Percentiles rank a stretch among this genome's conserved stretches.
These are phyloP conservation scores for Drechslera avenae DNA, from an alignment of 2,329 filamentous ascomycete genomes.

Conservation along the genomic window DNA sequence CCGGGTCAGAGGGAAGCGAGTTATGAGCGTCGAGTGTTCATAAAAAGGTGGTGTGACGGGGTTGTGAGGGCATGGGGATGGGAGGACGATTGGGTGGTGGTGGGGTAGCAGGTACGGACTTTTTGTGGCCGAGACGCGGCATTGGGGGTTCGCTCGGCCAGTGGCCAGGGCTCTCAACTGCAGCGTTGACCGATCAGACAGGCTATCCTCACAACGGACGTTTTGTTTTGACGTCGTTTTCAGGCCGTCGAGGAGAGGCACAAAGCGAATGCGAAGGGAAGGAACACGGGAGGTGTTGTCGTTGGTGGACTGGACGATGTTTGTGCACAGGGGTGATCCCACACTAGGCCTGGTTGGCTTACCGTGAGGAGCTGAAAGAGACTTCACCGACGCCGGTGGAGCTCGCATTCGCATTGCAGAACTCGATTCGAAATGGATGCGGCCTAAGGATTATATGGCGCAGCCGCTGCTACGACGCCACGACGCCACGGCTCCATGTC, in stretches of 20 bases:
- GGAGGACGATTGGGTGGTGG: conserved; percentile 6
- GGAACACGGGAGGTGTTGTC: conserved; percentile 10
- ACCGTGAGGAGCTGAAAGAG: neutral
- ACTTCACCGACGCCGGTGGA: neutral
- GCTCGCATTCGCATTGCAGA: conserved; percentile 20
- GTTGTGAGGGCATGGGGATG: conserved; percentile 4
- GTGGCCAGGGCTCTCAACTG: conserved; percentile 14
- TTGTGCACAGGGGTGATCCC: conserved; percentile 3
- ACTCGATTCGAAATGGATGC: too few relatives aligned
- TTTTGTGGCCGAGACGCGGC: conserved; percentile 47
- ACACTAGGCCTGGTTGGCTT: conserved; percentile 10
- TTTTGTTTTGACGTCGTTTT: conserved; percentile 1
- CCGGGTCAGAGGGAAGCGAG: conserved; percentile 1
- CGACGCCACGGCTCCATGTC: neutral
- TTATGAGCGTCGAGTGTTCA: neutral
- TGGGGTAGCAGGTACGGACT: conserved; percentile 28
- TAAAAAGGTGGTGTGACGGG: neutral
- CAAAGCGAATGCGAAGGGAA: conserved; percentile 15
- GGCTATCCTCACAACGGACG: conserved; percentile 8
- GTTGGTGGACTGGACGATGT: conserved; percentile 11
- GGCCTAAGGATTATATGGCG: too few relatives aligned
- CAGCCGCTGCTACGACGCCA: neutral
- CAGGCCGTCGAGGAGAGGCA: conserved; percentile 7
- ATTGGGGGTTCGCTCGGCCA: conserved; percentile 24
- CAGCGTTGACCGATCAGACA: conserved; percentile 12